Evolutionary conservation across 768 basidiomycete species (phyloP), one percentile per base, ranked within the genome.

Genomic region (Russula sp.): DNA sequence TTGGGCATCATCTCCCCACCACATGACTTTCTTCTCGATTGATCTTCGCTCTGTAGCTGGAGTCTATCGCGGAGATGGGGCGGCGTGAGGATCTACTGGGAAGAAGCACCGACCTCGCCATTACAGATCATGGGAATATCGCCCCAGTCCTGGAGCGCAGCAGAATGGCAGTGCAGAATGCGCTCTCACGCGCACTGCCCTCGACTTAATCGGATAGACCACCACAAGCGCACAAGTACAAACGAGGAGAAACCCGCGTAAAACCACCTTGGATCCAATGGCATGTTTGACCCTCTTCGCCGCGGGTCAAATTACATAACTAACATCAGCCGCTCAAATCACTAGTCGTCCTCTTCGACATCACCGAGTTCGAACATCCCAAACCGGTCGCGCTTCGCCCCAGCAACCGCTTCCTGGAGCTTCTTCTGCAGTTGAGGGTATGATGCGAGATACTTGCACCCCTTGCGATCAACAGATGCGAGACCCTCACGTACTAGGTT

Each of bases 301-400:
- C 36, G 45, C 22, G 25, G 29, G 16, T n/a, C 36, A 16, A 38
- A 20, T n/a, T 38, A 46, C 35, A 22, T 36, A 56, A 42, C 41
- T 38, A 36, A 41, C 39, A 41, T 41, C 39, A 14, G 25, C 25
- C 25, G 25, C 25, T 20, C 36, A 35, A 38, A 22, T 32, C 61
- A 79, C 61, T n/a, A n/a, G n/a, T 92, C 87, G 59, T 93, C 90
- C 70, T 93, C 90, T 66, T 90, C 90, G 13, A 93, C 79, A 72
- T 93, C 91, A n/a, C 92, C 92, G 70, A 90, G 88, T 75, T 94
- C 92, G 69, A 90, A 94, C 83, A 92, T 91, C 39, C 92, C 91
- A 57, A 79, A 73, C 13, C 92, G 83, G 59, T 85, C 85, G 56
- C 81, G 78, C 74, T 92, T 93, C 11, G 93, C 93, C 20, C 78